phyloP scores from a whole-genome alignment of 1,284 basidiomycete species.

The Ceratobasidium sp. region DNA sequence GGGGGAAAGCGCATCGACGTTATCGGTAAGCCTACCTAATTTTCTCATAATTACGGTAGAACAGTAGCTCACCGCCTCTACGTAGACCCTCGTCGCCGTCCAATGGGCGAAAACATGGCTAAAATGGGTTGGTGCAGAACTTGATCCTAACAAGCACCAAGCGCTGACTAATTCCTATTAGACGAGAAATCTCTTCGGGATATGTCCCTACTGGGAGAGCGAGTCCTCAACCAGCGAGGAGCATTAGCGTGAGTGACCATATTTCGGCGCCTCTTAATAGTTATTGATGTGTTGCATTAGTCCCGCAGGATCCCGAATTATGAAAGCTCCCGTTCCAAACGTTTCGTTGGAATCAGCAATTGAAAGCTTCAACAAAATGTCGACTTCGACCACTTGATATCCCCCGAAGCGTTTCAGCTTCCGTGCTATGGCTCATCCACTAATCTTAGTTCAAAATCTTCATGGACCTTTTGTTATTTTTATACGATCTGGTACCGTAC shows the following conservation, averaged over 20 bases:
- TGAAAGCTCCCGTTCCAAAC: neutral
- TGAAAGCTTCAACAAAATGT: constrained; percentile 1
- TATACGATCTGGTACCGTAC: too few relatives aligned
- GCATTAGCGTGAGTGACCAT: neutral
- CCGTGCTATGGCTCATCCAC: neutral
- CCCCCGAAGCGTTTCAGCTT: neutral
- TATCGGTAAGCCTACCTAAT: constrained; percentile 4
- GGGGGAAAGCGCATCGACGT: constrained; percentile 19
- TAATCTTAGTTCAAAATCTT: too few relatives aligned
- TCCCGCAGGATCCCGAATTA: neutral
- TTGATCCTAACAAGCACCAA: neutral
- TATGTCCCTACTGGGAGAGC: constrained; percentile 10
- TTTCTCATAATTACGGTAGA: neutral
- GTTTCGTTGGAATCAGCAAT: neutral
- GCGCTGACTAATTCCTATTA: neutral
- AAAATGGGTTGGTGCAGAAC: neutral
- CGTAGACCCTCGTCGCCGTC: neutral
- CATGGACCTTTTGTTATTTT: too few relatives aligned
- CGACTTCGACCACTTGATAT: neutral
- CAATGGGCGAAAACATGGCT: neutral
- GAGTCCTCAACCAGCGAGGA: neutral
- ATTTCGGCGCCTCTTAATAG: too few relatives aligned
- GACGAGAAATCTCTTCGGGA: neutral
- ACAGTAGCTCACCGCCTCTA: neutral
- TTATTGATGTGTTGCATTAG: neutral